phyloP scores from a whole-genome alignment of 2,329 filamentous ascomycete species.

The Alternaria arborescens region DNA sequence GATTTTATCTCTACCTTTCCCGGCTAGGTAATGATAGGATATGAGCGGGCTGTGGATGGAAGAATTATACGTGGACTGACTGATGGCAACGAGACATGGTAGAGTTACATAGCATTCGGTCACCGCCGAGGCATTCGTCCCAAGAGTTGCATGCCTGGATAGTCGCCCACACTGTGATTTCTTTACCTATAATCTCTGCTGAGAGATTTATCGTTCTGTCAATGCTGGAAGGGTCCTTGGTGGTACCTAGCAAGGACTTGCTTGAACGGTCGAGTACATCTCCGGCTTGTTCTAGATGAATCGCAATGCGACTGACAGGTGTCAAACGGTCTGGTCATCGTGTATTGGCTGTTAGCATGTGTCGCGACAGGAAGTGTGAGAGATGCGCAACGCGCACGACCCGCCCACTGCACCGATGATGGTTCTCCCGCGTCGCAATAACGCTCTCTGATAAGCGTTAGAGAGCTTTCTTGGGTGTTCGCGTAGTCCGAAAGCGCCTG shows the following conservation, averaged over 20 bases:
- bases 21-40: neutral
- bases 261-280: slow-evolving; percentile 32
- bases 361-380: slow-evolving; percentile 41
- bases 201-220: slow-evolving; percentile 22
- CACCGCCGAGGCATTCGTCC: neutral
- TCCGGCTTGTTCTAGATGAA: slow-evolving; percentile 23
- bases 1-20: neutral
- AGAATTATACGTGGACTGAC: neutral
- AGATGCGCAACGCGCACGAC: slow-evolving; percentile 44
- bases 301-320: slow-evolving; percentile 31
- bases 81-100: slow-evolving; percentile 16
- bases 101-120: slow-evolving; percentile 31
- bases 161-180: slow-evolving; percentile 33
- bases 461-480: neutral
- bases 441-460: slow-evolving; percentile 11
- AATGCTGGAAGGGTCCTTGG: slow-evolving; percentile 41
- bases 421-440: slow-evolving; percentile 28
- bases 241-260: slow-evolving; percentile 22
- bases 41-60: neutral
- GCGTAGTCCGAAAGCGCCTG: neutral
- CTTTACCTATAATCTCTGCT: slow-evolving; percentile 24
- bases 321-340: slow-evolving; percentile 20
- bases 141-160: slow-evolving; percentile 27
- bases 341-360: slow-evolving; percentile 32
- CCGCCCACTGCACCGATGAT: slow-evolving; percentile 22